Evolutionary conservation across 805 yeast species (phyloP), one percentile per base, ranked within the genome.

Genomic region (Cyberlindnera mycetangii): DNA sequence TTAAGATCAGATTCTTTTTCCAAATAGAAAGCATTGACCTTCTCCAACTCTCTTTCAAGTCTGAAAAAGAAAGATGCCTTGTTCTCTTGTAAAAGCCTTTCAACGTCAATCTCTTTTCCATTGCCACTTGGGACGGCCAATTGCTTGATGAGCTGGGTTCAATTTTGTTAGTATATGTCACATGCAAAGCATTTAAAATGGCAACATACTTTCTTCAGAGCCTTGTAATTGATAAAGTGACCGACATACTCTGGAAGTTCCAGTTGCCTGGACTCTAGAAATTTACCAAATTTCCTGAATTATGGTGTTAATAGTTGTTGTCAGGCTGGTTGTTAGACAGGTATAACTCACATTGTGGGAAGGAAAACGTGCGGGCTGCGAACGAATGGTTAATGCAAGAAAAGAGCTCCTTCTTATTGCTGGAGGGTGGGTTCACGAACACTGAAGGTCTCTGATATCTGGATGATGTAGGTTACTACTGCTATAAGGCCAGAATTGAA

Each of bases 181-280:
- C 22, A 27, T 27, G 33, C 12, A 14, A 8, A n/a, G 15, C 1
- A 33, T 12, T 12, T 7, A 18, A 21, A 7, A 22, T 12, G 31
- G 17, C 5, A n/a, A 46, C 52, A 24, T 44, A 46, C 52, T 42
- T 92, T 93, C 65, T 92, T 92, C 47, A 92, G 70, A 4, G 92
- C 93, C 69, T 93, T 93, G 68, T 93, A 93, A 69, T 93, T 89
- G 61, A 93, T 92, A 69, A 92, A 93, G 62, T 88, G 85, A 31
- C 92, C 89, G 39, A 95, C 81, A 64, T 93, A 93, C 65, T 93
- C 99, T 10, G 98, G 98, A 47, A 92, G 72, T 65, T 92, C 97
- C 54, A 93, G 73, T 67, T 89, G 97, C 62, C 97, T 80, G 34
- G 95, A 85, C 52, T 96, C 98, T 62, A 93, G 73, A 61, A 89